phyloP scores from a whole-genome alignment of 164 flowering plant genomes.

The Chimonanthus praecox region DNA sequence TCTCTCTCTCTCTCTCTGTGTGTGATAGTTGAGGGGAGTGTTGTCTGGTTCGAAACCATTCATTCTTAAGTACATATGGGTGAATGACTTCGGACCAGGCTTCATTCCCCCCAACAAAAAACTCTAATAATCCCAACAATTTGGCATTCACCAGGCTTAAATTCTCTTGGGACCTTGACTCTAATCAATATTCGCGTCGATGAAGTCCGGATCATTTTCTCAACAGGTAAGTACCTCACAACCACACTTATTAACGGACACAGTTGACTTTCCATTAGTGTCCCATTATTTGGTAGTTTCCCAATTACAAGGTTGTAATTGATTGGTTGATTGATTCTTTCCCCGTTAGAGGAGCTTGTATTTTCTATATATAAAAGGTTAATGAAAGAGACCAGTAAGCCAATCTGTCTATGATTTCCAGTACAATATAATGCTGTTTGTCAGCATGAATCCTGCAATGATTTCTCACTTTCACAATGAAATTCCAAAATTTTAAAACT shows the following conservation, averaged over 20 bases:
- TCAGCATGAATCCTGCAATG: neutral
- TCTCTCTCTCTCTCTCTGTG: neutral
- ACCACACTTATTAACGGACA: no score
- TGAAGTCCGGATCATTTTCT: neutral
- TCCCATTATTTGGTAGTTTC: no score
- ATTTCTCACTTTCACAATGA: neutral
- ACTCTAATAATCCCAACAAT: no score
- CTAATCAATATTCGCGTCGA: neutral
- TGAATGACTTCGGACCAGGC: conserved; percentile 89
- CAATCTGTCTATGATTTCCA: no score
- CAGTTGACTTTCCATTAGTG: no score
- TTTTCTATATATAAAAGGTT: no score
- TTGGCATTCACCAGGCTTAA: neutral
- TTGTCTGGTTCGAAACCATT: conserved; percentile 62
- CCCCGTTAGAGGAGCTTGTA: no score
- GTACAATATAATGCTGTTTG: neutral
- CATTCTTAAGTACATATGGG: conserved; percentile 5
- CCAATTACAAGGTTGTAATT: no score
- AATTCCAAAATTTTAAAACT: neutral
- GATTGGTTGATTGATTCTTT: no score
- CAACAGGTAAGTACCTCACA: neutral
- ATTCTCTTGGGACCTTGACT: neutral
- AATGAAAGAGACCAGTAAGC: no score
- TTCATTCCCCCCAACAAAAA: conserved; percentile 52
- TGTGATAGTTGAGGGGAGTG: conserved; percentile 55